Evolutionary conservation across 495 filamentous ascomycete species (phyloP).

Genomic region (Rusavskia elegans): DNA sequence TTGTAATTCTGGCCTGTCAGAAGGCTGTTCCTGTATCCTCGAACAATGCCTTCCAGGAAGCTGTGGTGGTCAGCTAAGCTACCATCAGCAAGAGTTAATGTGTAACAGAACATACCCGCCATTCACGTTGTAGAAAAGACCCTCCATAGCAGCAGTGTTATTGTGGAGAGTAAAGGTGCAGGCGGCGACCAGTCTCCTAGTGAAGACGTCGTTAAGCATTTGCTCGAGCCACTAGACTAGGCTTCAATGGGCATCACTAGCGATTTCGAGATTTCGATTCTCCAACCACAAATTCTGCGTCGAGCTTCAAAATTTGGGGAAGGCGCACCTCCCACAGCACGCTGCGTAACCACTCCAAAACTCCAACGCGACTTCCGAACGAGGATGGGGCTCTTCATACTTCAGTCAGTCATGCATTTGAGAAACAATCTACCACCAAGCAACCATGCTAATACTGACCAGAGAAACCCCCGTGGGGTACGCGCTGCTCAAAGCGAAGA

Average conservation of each 20-base stretch:
- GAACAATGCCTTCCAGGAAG: conserved; percentile 92
- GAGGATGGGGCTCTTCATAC: conserved; percentile 11
- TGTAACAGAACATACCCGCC: conserved; percentile 49
- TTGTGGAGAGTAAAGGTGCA: neutral
- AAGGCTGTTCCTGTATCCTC: conserved; percentile 89
- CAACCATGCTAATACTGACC: conserved; percentile 20
- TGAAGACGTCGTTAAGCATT: too few relatives aligned
- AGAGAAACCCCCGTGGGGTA: conserved; percentile 93
- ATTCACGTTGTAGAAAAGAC: conserved; percentile 89
- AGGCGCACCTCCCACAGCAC: neutral
- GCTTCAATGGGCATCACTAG: neutral
- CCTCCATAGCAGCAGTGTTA: conserved; percentile 50
- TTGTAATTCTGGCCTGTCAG: conserved; percentile 82
- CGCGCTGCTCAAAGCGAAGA: conserved; percentile 91
- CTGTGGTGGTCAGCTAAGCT: conserved; percentile 27
- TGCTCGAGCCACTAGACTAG: neutral
- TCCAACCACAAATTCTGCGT: neutral
- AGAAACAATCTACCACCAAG: too few relatives aligned
- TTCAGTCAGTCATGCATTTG: conserved; percentile 8
- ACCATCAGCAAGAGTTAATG: neutral
- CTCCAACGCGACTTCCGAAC: neutral
- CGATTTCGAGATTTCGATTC: neutral
- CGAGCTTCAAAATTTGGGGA: conserved; percentile 4
- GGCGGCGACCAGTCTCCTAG: too few relatives aligned
- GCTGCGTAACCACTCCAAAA: neutral